Base-by-base conservation (phyloP, 208 protist genomes). In the Trypanosoma vivax region DNA sequence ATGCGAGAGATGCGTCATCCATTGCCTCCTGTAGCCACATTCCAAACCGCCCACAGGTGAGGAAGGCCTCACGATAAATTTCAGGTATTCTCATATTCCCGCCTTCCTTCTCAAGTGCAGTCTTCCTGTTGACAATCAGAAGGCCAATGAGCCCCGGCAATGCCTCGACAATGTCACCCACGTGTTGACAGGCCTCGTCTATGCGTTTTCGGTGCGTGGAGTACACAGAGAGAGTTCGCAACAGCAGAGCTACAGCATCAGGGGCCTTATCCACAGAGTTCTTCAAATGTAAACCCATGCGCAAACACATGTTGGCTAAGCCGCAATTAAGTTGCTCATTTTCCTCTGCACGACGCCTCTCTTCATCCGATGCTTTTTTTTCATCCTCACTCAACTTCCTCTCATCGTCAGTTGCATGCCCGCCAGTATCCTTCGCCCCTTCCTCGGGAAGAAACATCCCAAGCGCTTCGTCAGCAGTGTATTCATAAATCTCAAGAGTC, bases 401-500 rank as follows among this genome's bases (percentile, higher is more conserved):
- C 25, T 21, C 23, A 23, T 14, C 6, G 19, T 25, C 21, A 6
- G 9, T 27, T 29, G 11, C 29, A 27, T 45, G 18, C 24, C 21
- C 58, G 35, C 55, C 57, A 27, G 64, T 60, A 28, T 45, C 45
- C 21, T 16, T 38, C 24, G 48, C 41, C 13, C 58, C 65, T 37
- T 76, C 70, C 18, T 52, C 60, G 9, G 50, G 35, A 33, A 59
- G 43, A 52, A 59, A 51, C 31, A 43, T 43, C 25, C 59, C 60
- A 21, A 59, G 34, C 10, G 18, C 35, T 16, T 65, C 60, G 31
- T 65, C 60, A 19, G 42, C 60, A 9, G 77, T 74, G 25, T 77
- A 56, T 48, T 89, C 82, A 59, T 83, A 92, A 33, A 92, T 49
- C 46, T 88, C 72, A 23, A 92, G 52, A 37, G 59, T 65, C 25